Evolutionary conservation across 306 rosid species (phyloP).

Genomic region (Myrica gale): DNA sequence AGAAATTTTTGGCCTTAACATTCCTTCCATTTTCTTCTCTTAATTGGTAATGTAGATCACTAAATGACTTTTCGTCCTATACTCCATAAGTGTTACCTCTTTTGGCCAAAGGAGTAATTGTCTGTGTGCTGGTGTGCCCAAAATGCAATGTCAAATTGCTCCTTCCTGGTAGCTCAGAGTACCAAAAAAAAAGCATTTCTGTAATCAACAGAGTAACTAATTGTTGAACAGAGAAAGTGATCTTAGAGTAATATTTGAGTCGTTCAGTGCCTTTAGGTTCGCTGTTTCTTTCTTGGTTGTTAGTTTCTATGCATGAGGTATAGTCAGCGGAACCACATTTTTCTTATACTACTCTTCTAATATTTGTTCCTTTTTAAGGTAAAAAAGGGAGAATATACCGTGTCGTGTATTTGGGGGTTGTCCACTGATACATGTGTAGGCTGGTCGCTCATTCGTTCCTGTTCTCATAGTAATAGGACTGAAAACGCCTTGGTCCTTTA

Average conservation of each 20-base stretch:
- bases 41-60: neutral
- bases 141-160: neutral
- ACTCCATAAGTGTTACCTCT: neutral
- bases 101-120: neutral
- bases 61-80: neutral
- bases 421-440: neutral
- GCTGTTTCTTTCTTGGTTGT: neutral
- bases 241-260: neutral
- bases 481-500: neutral
- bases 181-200: neutral
- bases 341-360: neutral
- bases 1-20: conserved; percentile 1
- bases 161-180: neutral
- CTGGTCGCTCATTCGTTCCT: neutral
- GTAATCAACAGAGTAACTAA: neutral
- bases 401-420: neutral
- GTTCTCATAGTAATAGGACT: neutral
- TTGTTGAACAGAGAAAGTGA: neutral
- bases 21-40: neutral
- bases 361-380: neutral
- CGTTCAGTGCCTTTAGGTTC: neutral
- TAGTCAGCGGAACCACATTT: neutral
- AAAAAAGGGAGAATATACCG: neutral
- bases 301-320: neutral
- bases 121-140: neutral